A percentile compares a stretch with the other conserved stretches of the same genome.
phyloP scores from a whole-genome alignment of 257 asterid genomes.

The Rauvolfia tetraphylla region DNA sequence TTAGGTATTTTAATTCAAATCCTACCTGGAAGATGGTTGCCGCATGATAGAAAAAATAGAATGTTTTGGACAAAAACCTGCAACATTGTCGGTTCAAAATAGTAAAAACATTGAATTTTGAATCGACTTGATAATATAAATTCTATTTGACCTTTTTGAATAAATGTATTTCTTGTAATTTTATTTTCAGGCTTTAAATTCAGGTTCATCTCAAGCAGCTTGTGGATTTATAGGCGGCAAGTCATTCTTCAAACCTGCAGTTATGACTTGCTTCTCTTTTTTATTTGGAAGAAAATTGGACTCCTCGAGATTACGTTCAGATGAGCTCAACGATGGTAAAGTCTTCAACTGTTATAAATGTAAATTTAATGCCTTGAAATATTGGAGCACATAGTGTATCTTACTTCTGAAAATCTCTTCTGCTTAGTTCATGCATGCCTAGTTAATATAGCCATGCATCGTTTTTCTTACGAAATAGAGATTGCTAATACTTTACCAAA shows the following conservation, averaged over 20 bases:
- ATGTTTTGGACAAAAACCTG: background rate
- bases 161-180: constrained; percentile 1
- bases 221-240: constrained; percentile 19
- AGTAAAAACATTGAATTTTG: background rate
- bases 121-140: background rate
- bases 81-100: background rate
- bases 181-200: constrained; percentile 20
- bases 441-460: constrained; percentile 1
- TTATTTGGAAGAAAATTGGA: constrained; percentile 31
- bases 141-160: background rate
- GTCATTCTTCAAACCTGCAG: constrained; percentile 32
- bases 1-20: background rate
- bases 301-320: constrained; percentile 21
- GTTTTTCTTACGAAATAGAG: background rate
- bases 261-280: constrained; percentile 70
- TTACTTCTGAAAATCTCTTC: constrained; percentile 4
- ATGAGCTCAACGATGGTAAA: constrained; percentile 54
- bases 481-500: constrained; percentile 3
- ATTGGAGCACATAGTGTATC: background rate
- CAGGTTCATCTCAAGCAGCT: constrained; percentile 17
- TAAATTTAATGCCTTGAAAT: background rate
- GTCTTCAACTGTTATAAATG: constrained; percentile 5
- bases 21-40: background rate
- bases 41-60: background rate
- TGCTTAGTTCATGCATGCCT: background rate